Percentiles rank a stretch among this genome's conserved stretches.
Conservation (phyloP, 768 basidiomycete species). For the Hypholoma sublateritium region DNA sequence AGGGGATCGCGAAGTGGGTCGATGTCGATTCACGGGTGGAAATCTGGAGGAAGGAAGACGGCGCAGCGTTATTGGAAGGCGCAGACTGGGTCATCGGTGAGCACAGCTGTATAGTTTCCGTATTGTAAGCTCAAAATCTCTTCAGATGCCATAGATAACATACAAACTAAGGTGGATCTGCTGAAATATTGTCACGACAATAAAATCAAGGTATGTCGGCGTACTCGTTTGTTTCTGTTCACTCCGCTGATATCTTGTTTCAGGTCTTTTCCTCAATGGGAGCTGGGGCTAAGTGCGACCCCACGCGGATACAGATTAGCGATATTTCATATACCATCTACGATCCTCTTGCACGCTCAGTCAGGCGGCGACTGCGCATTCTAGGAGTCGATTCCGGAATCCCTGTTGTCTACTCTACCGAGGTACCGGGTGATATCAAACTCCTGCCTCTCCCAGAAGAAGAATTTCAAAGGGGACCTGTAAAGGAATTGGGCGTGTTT, state of each 20-base stretch:
- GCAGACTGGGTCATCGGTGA: conserved; percentile 93
- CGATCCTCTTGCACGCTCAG: conserved; percentile 91
- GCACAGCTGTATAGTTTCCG: conserved; percentile 17
- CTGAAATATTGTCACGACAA: conserved; percentile 84
- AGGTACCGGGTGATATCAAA: conserved; percentile 85
- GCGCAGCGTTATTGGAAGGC: conserved; percentile 70
- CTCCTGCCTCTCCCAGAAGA: conserved; percentile 89
- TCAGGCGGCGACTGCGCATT: conserved; percentile 72
- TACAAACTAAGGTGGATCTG: conserved; percentile 93
- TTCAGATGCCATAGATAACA: conserved; percentile 94
- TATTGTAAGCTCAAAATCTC: neutral
- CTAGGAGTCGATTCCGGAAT: conserved; percentile 65
- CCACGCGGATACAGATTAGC: conserved; percentile 91
- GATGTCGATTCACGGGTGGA: conserved; percentile 83
- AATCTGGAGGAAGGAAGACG: conserved; percentile 84
- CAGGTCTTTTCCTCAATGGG: conserved; percentile 98
- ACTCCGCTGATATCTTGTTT: conserved; percentile 30
- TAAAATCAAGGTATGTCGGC: conserved; percentile 62
- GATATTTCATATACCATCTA: conserved; percentile 93
- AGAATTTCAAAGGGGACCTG: conserved; percentile 86
- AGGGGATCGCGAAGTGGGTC: conserved; percentile 80
- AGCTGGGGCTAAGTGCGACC: conserved; percentile 91
- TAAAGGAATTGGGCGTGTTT: conserved; percentile 86
- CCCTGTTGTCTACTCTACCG: conserved; percentile 94
- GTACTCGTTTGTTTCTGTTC: neutral